phyloP scores from a whole-genome alignment of 2,329 filamentous ascomycete genomes.

The Colletotrichum tropicicola region DNA sequence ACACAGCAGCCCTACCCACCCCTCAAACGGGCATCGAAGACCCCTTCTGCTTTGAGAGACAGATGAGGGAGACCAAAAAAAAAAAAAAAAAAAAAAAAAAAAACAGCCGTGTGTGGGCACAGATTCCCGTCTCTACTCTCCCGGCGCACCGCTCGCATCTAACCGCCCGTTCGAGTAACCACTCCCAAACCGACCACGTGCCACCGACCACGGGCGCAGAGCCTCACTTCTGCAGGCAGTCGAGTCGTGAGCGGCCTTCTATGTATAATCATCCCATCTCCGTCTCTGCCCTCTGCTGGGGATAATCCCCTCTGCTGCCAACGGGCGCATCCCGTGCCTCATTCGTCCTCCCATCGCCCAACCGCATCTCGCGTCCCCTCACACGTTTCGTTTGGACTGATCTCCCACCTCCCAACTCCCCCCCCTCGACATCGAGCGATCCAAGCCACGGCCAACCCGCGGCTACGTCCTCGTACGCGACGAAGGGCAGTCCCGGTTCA shows the following conservation, averaged over 20 bases:
- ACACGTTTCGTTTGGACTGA: constrained; percentile 32
- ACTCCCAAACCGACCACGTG: constrained; percentile 7
- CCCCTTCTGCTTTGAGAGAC: too few relatives aligned
- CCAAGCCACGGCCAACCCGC: constrained; percentile 7
- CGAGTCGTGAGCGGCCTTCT: neutral
- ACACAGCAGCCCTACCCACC: too few relatives aligned
- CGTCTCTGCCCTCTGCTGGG: neutral
- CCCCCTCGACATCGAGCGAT: neutral
- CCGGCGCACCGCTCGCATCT: neutral
- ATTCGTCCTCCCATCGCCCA: neutral
- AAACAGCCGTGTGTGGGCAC: neutral
- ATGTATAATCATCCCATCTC: neutral
- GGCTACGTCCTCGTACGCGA: too few relatives aligned
- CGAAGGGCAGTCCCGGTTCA: too few relatives aligned
- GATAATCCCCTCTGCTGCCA: neutral
- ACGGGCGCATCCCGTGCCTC: neutral
- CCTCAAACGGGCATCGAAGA: too few relatives aligned
- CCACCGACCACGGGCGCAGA: constrained; percentile 1
- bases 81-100: neutral
- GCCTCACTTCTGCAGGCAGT: neutral
- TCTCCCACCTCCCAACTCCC: neutral
- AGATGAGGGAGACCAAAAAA: too few relatives aligned
- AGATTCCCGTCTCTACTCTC: neutral
- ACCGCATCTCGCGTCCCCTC: constrained; percentile 8
- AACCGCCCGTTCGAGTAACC: neutral